phyloP scores from a whole-genome alignment of 2,329 filamentous ascomycete genomes.

The Penicillium sp. region DNA sequence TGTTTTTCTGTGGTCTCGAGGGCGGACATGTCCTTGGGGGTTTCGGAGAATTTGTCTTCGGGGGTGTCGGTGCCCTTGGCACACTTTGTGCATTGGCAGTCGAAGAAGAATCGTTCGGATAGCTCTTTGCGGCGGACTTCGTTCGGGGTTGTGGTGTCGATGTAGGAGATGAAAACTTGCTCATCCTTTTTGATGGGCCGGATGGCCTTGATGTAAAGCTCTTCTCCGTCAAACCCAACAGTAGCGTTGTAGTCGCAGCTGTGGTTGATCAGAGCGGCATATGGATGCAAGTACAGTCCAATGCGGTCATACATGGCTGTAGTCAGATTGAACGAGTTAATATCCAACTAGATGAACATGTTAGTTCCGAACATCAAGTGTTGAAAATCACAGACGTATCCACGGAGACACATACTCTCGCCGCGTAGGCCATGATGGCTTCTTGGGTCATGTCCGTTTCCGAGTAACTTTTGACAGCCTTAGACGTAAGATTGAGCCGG shows the following conservation, averaged over 20 bases:
- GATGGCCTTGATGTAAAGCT: conserved; percentile 59
- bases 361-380: not conserved
- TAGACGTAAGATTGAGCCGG: conserved; percentile 59
- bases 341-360: conserved; percentile 52
- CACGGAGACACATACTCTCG: conserved; percentile 45
- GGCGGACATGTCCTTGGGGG: conserved; percentile 19
- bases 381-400: not conserved
- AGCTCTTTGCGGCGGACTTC: conserved; percentile 60
- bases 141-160: conserved; percentile 62
- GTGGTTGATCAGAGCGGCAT: conserved; percentile 64
- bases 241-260: conserved; percentile 66
- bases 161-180: conserved; percentile 67
- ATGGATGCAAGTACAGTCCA: conserved; percentile 64
- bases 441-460: conserved; percentile 52
- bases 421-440: conserved; percentile 52
- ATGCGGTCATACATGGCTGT: conserved; percentile 62
- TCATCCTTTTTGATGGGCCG: conserved; percentile 59
- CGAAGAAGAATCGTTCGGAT: conserved; percentile 63
- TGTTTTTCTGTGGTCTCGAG: conserved; percentile 31
- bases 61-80: conserved; percentile 27
- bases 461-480: conserved; percentile 61
- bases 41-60: conserved; percentile 29
- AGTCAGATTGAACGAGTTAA: conserved; percentile 65
- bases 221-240: conserved; percentile 62
- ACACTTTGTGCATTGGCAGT: conserved; percentile 63